Evolutionary conservation across 1,139 yeast species (phyloP).

Genomic region (Taphrina betulina): DNA sequence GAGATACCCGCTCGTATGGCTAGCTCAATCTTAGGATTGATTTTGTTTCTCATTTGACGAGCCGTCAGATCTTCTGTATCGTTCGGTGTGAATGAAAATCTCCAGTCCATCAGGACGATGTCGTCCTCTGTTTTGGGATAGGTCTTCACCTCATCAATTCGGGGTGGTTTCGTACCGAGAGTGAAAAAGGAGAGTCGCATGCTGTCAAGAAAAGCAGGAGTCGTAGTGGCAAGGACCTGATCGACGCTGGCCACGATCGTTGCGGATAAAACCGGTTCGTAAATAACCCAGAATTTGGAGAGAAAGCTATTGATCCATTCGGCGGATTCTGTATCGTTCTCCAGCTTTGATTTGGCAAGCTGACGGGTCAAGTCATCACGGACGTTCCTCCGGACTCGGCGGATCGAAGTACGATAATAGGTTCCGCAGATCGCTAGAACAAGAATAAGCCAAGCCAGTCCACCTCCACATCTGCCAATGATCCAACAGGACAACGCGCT

Average conservation of each 20-base stretch:
- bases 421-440: constrained; percentile 60
- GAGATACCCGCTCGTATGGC: constrained; percentile 48
- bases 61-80: constrained; percentile 76
- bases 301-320: constrained; percentile 90
- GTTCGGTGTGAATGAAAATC: constrained; percentile 85
- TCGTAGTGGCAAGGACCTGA: constrained; percentile 64
- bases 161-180: constrained; percentile 90
- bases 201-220: constrained; percentile 78
- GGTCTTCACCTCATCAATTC: constrained; percentile 85
- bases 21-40: constrained; percentile 66
- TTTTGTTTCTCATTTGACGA: constrained; percentile 77
- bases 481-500: constrained; percentile 74
- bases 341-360: constrained; percentile 72
- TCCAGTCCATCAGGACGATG: constrained; percentile 96
- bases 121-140: constrained; percentile 83
- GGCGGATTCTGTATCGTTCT: constrained; percentile 85
- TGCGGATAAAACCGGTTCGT: constrained; percentile 87
- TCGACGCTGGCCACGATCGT: constrained; percentile 83
- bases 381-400: constrained; percentile 69
- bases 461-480: constrained; percentile 72
- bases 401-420: constrained; percentile 77
- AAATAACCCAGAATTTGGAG: constrained; percentile 84
- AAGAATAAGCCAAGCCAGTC: constrained; percentile 76
- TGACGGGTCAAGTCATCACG: constrained; percentile 85
- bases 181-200: constrained; percentile 87